Base-by-base conservation (phyloP, 208 protist species). In the Trypanosoma scelopori region DNA sequence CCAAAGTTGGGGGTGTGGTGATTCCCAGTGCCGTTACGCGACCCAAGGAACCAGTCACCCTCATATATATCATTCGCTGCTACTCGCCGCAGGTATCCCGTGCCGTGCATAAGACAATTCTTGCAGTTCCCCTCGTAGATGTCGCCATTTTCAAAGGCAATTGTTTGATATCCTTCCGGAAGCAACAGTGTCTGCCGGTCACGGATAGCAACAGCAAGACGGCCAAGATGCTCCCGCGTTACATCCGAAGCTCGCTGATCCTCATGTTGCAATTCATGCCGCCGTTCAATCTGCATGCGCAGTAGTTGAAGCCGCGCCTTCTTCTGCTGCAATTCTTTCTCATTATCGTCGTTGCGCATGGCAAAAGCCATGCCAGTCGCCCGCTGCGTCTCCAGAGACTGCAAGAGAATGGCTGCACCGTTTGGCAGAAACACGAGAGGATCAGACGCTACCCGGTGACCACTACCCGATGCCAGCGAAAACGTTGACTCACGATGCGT, bases 61-160 rank as follows among this genome's bases (percentile, higher is more conserved):
- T 96, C 91, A 69, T 97, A 97, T 15, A 93, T 30, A 55, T 91
- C 85, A 58, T 84, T 82, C 15, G 75, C 52, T 35, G 55, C 74
- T 22, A 68, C 47, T 12, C 86, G 81, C 1, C 76, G 74, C 61
- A 92, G 50, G 39, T 58, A 76, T 22, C 94, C 94, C 16, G 77
- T 87, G 47, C 93, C 93, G 78, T 97, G 86, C 72, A 91, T 80
- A 37, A 69, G 67, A 69, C 79, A 81, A 65, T 91, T 88, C 61
- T 93, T 92, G 91, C 93, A 97, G 57, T 86, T 65, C 7, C 93
- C 93, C 64, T 94, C 87, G 79, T 97, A 97, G 28, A 84, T 64
- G 51, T 93, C 81, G 13, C 78, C 82, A 43, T 95, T 93, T 20
- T 80, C 79, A 64, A 95, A 93, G 3, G 81, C 74, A 66, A 93